A percentile compares a stretch with the other conserved stretches of the same genome.
These are phyloP conservation scores for Metarhizium sp. DNA, from an alignment of 2,329 filamentous ascomycete genomes.

Conservation along the genomic window DNA sequence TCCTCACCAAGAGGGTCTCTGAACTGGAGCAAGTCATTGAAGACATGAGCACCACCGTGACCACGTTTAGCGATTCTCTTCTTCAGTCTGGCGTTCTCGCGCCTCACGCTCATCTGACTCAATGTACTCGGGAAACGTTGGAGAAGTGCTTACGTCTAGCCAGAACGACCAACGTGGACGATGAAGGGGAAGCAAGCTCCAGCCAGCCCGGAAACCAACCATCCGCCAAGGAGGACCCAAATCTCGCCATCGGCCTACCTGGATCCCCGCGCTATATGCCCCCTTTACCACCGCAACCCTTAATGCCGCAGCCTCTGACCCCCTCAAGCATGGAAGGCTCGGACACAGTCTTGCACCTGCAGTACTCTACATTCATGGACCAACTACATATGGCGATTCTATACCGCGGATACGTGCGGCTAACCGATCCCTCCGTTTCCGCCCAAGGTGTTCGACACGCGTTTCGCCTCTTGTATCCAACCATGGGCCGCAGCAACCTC, in stretches of 20 bases:
- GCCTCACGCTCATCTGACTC: conserved; percentile 6
- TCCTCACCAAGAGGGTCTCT: conserved; percentile 55
- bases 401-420: conserved; percentile 8
- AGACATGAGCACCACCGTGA: conserved; percentile 47
- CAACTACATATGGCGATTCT: conserved; percentile 5
- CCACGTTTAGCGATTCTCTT: conserved; percentile 10
- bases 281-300: neutral
- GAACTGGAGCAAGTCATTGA: conserved; percentile 55
- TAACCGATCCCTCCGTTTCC: conserved; percentile 7
- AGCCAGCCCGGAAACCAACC: neutral
- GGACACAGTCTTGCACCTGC: neutral
- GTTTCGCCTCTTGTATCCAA: conserved; percentile 7
- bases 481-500: conserved; percentile 7
- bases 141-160: conserved; percentile 7
- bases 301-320: neutral
- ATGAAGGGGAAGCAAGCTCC: neutral
- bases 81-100: conserved; percentile 8
- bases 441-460: conserved; percentile 3
- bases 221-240: neutral
- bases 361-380: conserved; percentile 8
- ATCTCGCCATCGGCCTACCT: neutral
- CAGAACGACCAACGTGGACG: conserved; percentile 1
- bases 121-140: conserved; percentile 8
- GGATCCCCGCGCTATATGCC: neutral
- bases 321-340: neutral